Evolutionary conservation across 495 filamentous ascomycete species (phyloP), one percentile per base, ranked within the genome.

Genomic region (Neurospora intermedia): DNA sequence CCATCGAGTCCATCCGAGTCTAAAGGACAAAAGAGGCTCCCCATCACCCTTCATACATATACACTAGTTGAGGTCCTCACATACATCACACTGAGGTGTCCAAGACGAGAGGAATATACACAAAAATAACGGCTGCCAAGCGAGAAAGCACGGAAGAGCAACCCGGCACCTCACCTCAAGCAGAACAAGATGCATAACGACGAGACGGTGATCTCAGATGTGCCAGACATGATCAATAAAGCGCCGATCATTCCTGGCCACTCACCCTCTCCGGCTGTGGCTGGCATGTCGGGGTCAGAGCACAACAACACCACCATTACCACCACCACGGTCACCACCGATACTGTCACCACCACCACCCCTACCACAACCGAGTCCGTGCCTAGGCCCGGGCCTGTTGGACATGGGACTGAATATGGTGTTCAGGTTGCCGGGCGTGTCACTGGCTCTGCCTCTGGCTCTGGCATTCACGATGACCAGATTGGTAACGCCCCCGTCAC

Each of bases 161-260:
- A 70, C 13, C 31, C 38, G 62, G n/a, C 46, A 35, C 27, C 59
- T 23, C 46, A 35, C 27, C 59, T 23, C 66, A 15, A 41, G 42
- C 69, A 70, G 46, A 46, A 71, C 72, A 45, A 42, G 45, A 74
- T 74, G 75, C 48, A 74, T 27, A 72, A 43, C 69, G 41, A 76
- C 69, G 38, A 54, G 70, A 41, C 41, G 70, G 43, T 72, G 76
- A 73, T 72, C 71, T 62, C 73, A 54, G 71, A 31, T 42, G 66
- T 71, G 42, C 76, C 73, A 69, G 69, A 69, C 39, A 69, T 70
- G 72, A 74, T 71, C 69, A 74, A 72, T 42, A 43, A 69, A 73
- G 46, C 70, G 75, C 70, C 71, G 76, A 79, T 76, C 76, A 66
- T 27, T 59, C 62, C 69, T 73, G 74, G 62, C 69, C n/a, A 69